phyloP scores from a whole-genome alignment of 371 early-diverging fungal genomes.

The Mortierella sp. region DNA sequence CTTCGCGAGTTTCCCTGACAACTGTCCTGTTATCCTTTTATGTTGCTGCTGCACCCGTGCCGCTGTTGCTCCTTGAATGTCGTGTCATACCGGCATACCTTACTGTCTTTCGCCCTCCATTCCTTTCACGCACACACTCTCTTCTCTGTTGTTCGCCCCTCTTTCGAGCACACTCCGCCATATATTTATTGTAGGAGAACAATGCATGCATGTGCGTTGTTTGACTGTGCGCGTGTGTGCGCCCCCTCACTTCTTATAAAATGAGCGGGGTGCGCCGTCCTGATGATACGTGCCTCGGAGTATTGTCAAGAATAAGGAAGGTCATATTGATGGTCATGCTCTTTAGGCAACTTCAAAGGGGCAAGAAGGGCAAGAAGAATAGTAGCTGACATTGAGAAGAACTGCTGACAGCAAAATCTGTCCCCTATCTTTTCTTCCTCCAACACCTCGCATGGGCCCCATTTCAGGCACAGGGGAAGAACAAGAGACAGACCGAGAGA shows the following conservation, averaged over 20 bases:
- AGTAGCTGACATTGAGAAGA: neutral
- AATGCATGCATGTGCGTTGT: neutral
- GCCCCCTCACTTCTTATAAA: neutral
- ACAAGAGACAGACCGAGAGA: neutral
- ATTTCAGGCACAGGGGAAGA: neutral
- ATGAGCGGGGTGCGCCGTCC: neutral
- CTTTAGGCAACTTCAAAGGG: neutral
- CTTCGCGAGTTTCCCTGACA: neutral
- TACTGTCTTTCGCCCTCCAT: neutral
- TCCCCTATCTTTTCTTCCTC: neutral
- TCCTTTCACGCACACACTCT: neutral
- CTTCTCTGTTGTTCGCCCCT: neutral
- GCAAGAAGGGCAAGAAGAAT: neutral
- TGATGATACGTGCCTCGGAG: constrained; percentile 1
- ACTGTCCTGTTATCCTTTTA: neutral
- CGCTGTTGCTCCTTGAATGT: neutral
- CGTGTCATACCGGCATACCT: neutral
- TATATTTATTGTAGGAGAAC: neutral
- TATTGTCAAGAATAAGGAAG: neutral
- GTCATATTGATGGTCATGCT: neutral
- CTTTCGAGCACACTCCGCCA: neutral
- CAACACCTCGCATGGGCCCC: neutral
- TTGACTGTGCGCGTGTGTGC: neutral
- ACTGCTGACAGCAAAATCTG: neutral
- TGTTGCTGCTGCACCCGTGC: neutral